Evolutionary conservation across 768 basidiomycete species (phyloP).

Genomic region (Podaxis rugospora): DNA sequence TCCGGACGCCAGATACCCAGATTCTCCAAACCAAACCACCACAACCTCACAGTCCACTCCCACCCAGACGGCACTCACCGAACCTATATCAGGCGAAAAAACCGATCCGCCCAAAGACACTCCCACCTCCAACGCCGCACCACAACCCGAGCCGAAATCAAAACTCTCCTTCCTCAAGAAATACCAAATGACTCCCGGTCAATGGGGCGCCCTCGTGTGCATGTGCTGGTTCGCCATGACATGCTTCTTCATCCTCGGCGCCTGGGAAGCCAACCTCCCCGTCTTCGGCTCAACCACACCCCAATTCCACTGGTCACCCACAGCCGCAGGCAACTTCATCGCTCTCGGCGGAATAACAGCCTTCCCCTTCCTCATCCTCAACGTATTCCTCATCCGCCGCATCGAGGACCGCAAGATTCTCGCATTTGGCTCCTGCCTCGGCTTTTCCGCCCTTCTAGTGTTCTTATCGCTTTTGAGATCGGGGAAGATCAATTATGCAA

Average conservation of each 20-base stretch:
- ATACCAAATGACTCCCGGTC: conserved; percentile 14
- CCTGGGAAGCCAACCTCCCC: conserved; percentile 67
- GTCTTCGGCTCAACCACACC: conserved; percentile 44
- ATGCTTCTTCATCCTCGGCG: conserved; percentile 65
- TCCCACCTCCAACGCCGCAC: conserved; percentile 22
- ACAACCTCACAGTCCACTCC: conserved; percentile 35
- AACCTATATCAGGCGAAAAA: conserved; percentile 1
- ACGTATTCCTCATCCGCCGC: conserved; percentile 51
- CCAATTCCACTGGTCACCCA: conserved; percentile 50
- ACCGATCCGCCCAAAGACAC: conserved; percentile 21
- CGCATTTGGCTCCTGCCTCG: conserved; percentile 44
- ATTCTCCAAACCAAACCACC: conserved; percentile 13
- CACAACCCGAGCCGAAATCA: conserved; percentile 2
- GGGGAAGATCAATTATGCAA: conserved; percentile 38
- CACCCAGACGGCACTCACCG: conserved; percentile 19
- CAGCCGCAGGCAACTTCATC: conserved; percentile 63
- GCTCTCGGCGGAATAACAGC: conserved; percentile 57
- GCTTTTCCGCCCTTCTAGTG: conserved; percentile 45
- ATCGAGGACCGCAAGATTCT: conserved; percentile 59
- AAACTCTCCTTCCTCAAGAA: conserved; percentile 7
- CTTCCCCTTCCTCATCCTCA: conserved; percentile 63
- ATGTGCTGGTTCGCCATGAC: conserved; percentile 72
- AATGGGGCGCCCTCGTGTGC: conserved; percentile 49
- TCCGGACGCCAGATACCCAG: background rate
- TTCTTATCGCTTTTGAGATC: conserved; percentile 43